Conservation (phyloP, 176 grass and related monocot genomes). For the Themeda triandra region DNA sequence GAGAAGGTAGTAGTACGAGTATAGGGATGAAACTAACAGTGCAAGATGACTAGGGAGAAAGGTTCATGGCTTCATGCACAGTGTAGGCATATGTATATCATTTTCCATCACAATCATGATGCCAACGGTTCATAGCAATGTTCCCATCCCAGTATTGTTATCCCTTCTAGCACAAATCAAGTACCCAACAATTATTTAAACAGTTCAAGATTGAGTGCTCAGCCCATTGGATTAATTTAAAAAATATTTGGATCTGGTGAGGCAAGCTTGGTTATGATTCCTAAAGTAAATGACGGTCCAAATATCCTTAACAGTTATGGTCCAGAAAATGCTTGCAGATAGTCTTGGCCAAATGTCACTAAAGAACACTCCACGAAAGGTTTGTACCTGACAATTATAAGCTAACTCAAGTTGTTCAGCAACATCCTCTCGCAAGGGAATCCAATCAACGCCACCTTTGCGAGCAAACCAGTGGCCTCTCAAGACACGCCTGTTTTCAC, state of each 20-base stretch:
- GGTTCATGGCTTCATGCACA: slow-evolving; percentile 9
- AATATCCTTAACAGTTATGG: background rate
- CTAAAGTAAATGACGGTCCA: background rate
- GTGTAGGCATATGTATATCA: background rate
- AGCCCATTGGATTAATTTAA: background rate
- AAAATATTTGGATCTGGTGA: background rate
- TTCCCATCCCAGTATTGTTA: background rate
- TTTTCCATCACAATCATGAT: slow-evolving; percentile 13
- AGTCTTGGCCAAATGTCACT: background rate
- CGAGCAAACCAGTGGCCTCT: slow-evolving; percentile 92
- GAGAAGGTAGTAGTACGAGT: background rate
- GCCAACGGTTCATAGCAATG: background rate
- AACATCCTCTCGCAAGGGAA: slow-evolving; percentile 92
- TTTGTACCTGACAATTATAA: slow-evolving; percentile 69
- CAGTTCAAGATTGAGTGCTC: background rate
- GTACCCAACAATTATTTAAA: background rate
- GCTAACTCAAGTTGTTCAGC: slow-evolving; percentile 90
- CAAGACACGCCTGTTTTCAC: slow-evolving; percentile 91
- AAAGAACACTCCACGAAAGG: background rate
- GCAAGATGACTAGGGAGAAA: background rate
- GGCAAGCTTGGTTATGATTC: slow-evolving; percentile 12
- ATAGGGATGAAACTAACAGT: background rate
- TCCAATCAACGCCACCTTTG: slow-evolving; percentile 92
- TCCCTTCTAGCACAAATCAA: slow-evolving; percentile 2
- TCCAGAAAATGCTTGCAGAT: background rate